Evolutionary conservation across 208 protist genomes (phyloP).

Genomic region (Leptomonas pyrrhocoris): DNA sequence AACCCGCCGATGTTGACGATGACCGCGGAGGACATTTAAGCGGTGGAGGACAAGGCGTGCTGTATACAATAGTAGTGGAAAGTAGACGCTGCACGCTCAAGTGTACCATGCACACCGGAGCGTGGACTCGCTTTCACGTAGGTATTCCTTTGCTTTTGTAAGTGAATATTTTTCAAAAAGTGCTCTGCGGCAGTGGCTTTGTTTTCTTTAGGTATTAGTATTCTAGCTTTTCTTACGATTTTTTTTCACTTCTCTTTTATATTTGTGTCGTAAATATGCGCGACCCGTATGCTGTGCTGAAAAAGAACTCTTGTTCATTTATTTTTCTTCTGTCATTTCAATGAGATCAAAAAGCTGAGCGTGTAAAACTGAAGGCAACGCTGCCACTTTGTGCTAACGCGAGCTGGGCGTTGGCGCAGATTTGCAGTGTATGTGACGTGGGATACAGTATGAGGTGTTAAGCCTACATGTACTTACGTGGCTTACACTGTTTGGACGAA

Average conservation of each 20-base stretch:
- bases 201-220: constrained; percentile 18
- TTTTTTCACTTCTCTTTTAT: constrained; percentile 7
- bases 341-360: background rate
- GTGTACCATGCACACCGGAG: background rate
- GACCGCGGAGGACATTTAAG: constrained; percentile 79
- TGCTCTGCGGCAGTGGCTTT: constrained; percentile 13
- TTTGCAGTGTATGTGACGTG: too few species aligned
- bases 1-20: constrained; percentile 90
- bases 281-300: constrained; percentile 1
- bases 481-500: too few species aligned
- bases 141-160: background rate
- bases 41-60: background rate
- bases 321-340: constrained; percentile 5
- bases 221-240: constrained; percentile 15
- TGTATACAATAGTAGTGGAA: background rate
- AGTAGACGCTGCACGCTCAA: background rate
- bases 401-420: too few species aligned
- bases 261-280: too few species aligned
- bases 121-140: background rate
- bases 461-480: too few species aligned
- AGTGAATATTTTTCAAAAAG: background rate
- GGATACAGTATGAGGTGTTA: too few species aligned
- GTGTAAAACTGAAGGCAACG: too few species aligned
- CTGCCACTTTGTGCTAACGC: too few species aligned
- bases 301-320: constrained; percentile 3